Evolutionary conservation across 306 rosid genomes (phyloP), one percentile per base, ranked within the genome.

Genomic region (Aeschynomene evenia): DNA sequence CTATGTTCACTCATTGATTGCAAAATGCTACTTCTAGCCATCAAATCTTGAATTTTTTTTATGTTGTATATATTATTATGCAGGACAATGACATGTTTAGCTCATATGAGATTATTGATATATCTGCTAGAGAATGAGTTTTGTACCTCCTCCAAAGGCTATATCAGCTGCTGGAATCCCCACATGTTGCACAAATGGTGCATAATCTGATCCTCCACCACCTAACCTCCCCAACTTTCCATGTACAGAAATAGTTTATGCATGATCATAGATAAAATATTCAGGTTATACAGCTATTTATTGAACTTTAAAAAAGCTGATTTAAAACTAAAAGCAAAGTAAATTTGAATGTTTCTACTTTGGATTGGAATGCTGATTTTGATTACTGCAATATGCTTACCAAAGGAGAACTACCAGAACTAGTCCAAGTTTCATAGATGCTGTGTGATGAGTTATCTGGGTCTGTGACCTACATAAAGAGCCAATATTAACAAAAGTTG

Each of bases 381-480:
- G 76, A 50, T 51, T 61, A 22, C 8, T 57, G 63, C 62, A 56
- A 50, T 34, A 64, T 76, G 45, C 77, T 72, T 76, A 85, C 96
- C 76, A 9, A 63, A 52, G 84, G 81, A 23, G 87, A 79, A 71
- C 68, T 61, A 51, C 74, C 20, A 39, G 86, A 81, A 61, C 76
- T 74, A 42, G 67, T 59, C 91, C 90, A 89, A 64, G 92, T 77
- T 68, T 85, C 85, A 68, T 87, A 87, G 12, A 87, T 34, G 63
- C 86, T 77, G 50, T 67, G 88, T 26, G 92, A 89, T 28, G 91
- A 81, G 82, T 85, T 87, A 66, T 85, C 91, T 3, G 91, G 96
- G 54, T 89, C 87, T 64, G 39, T 79, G 69, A 89, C 91, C 96
- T 89, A 21, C 60, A 79, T 66, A 29, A 52, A 60, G n/a, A 54